These are phyloP conservation scores for Trifolium pratense DNA, from an alignment of 306 rosid species.

Conservation along the genomic window DNA sequence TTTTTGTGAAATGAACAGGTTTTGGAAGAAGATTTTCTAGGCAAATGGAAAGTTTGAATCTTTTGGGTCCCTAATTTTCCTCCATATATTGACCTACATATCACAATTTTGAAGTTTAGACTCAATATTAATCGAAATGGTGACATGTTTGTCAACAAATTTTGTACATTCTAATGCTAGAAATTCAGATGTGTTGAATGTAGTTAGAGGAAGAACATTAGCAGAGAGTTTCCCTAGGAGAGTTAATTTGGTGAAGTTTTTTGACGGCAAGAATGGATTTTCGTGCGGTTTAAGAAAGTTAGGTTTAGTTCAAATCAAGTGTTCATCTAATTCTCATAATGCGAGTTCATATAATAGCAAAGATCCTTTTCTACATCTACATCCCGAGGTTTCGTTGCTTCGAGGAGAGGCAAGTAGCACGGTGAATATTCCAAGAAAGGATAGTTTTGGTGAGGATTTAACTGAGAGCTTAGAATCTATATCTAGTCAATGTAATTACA, in stretches of 20 bases:
- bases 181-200: slow-evolving; percentile 61
- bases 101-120: slow-evolving; percentile 30
- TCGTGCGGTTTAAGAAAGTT: slow-evolving; percentile 52
- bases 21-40: slow-evolving; percentile 32
- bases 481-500: slow-evolving; percentile 53
- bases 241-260: slow-evolving; percentile 45
- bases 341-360: slow-evolving; percentile 58
- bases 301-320: slow-evolving; percentile 55
- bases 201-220: slow-evolving; percentile 57
- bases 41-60: slow-evolving; percentile 38
- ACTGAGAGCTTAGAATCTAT: slow-evolving; percentile 60
- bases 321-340: slow-evolving; percentile 61
- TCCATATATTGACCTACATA: slow-evolving; percentile 3
- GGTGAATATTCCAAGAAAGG: slow-evolving; percentile 63
- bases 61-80: slow-evolving; percentile 27
- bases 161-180: slow-evolving; percentile 60
- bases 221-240: slow-evolving; percentile 32
- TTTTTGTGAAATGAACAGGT: not conserved
- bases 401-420: slow-evolving; percentile 72
- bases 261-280: slow-evolving; percentile 51
- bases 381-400: slow-evolving; percentile 92
- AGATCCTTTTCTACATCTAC: slow-evolving; percentile 86
- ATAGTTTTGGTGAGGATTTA: slow-evolving; percentile 52
- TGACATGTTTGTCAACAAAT: slow-evolving; percentile 44
- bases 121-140: not conserved